These are phyloP conservation scores for Seiridium cupressi DNA, from an alignment of 2,329 filamentous ascomycete genomes.

Conservation along the genomic window DNA sequence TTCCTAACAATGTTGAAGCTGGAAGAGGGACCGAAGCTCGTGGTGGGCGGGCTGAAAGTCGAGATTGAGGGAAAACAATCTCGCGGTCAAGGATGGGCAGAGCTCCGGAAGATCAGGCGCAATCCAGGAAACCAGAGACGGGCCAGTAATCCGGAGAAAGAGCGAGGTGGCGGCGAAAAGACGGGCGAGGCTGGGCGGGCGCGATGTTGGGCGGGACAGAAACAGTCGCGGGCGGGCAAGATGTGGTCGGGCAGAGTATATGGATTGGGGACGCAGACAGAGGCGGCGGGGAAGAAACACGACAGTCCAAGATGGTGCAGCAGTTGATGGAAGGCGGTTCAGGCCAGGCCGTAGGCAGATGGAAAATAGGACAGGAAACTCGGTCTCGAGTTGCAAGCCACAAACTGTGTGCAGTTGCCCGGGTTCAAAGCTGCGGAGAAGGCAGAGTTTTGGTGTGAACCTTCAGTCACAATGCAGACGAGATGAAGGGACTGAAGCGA, in stretches of 20 bases:
- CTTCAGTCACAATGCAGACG: neutral
- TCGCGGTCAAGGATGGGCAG: neutral
- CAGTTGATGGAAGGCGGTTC: too few species aligned
- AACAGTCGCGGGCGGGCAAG: neutral
- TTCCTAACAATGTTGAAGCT: slow-evolving; percentile 24
- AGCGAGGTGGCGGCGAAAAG: neutral
- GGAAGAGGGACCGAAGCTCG: neutral
- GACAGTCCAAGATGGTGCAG: neutral
- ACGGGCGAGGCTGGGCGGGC: neutral
- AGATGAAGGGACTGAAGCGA: neutral
- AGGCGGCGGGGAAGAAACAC: neutral
- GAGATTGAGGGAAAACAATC: neutral
- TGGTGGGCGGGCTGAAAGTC: neutral
- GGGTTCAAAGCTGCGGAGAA: neutral
- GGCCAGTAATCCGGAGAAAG: neutral
- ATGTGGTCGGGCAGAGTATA: neutral
- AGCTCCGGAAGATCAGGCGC: neutral
- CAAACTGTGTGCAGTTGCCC: neutral
- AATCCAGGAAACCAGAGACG: neutral
- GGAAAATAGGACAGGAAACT: too few species aligned
- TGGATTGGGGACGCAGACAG: neutral
- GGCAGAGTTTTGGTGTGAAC: neutral
- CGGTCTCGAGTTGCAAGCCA: neutral
- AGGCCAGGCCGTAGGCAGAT: too few species aligned
- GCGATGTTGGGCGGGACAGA: neutral